Conservation (phyloP, 768 basidiomycete species). For the Phylloporus sp. region DNA sequence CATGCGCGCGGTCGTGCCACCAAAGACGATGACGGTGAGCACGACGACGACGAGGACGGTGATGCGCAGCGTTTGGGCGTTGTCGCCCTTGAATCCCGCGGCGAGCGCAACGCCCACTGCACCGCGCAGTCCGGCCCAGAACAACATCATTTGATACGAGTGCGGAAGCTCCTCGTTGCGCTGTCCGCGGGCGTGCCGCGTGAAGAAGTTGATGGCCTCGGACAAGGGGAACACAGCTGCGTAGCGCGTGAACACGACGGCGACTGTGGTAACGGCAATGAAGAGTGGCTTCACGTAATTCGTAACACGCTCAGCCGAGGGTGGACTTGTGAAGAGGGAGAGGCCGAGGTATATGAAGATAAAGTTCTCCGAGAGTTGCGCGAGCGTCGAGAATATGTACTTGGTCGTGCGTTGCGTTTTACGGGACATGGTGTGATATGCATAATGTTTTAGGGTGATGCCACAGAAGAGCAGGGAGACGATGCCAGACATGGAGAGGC, state of each 20-base stretch:
- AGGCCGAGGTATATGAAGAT: slow-evolving; percentile 99
- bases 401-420: slow-evolving; percentile 92
- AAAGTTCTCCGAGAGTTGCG: slow-evolving; percentile 96
- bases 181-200: slow-evolving; percentile 77
- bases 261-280: slow-evolving; percentile 86
- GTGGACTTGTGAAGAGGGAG: slow-evolving; percentile 88
- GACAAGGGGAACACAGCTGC: slow-evolving; percentile 94
- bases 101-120: slow-evolving; percentile 98
- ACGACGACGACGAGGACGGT: slow-evolving; percentile 97
- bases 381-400: slow-evolving; percentile 92
- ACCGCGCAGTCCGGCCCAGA: slow-evolving; percentile 96
- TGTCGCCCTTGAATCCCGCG: slow-evolving; percentile 91
- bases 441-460: slow-evolving; percentile 98
- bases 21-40: slow-evolving; percentile 89
- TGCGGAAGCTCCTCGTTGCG: slow-evolving; percentile 90
- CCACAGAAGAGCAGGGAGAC: slow-evolving; percentile 98
- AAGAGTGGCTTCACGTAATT: slow-evolving; percentile 94
- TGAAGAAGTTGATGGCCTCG: slow-evolving; percentile 92
- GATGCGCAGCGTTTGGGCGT: slow-evolving; percentile 85
- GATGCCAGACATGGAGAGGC: slow-evolving; percentile 90
- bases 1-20: slow-evolving; percentile 97
- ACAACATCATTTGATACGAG: slow-evolving; percentile 99
- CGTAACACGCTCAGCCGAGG: slow-evolving; percentile 70
- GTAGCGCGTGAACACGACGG: slow-evolving; percentile 93
- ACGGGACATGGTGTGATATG: slow-evolving; percentile 99